Percentiles rank a stretch among this genome's conserved stretches.
Conservation (phyloP, 768 basidiomycete genomes). For the Tulasnella sp. region DNA sequence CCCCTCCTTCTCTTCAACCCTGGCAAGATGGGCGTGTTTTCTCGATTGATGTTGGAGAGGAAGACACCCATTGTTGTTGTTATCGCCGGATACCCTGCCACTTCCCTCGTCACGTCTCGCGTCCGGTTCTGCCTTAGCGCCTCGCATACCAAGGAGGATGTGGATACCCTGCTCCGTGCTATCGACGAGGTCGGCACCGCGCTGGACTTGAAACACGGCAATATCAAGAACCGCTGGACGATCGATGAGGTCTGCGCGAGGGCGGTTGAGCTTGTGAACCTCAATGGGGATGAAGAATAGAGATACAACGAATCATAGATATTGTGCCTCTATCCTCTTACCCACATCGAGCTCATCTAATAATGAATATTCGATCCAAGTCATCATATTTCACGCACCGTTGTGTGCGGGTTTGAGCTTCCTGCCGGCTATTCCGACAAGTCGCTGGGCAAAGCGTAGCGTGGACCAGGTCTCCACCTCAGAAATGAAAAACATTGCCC, state of each 20-base stretch:
- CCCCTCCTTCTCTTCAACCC: conserved; percentile 88
- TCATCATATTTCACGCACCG: too few species aligned
- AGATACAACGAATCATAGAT: too few species aligned
- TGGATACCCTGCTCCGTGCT: conserved; percentile 75
- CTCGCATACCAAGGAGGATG: conserved; percentile 93
- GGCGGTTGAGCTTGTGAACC: conserved; percentile 67
- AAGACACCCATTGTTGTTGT: conserved; percentile 79
- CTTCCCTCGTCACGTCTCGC: conserved; percentile 76
- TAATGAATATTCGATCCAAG: too few species aligned
- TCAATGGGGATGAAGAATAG: conserved; percentile 22
- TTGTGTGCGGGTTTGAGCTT: too few species aligned
- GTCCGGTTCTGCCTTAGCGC: conserved; percentile 93
- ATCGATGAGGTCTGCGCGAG: conserved; percentile 62
- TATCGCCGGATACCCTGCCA: conserved; percentile 85
- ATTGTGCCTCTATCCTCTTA: too few species aligned
- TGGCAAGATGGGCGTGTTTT: conserved; percentile 89
- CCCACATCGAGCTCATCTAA: too few species aligned
- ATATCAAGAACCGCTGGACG: conserved; percentile 59
- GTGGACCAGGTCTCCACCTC: too few species aligned
- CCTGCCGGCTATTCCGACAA: too few species aligned
- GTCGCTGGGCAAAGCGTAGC: too few species aligned
- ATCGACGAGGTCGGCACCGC: conserved; percentile 88
- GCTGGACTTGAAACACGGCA: conserved; percentile 80
- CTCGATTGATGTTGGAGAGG: conserved; percentile 76
- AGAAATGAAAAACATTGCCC: too few species aligned